phyloP scores from a whole-genome alignment of 176 grass and related monocot genomes.

The Cenchrus americanus region DNA sequence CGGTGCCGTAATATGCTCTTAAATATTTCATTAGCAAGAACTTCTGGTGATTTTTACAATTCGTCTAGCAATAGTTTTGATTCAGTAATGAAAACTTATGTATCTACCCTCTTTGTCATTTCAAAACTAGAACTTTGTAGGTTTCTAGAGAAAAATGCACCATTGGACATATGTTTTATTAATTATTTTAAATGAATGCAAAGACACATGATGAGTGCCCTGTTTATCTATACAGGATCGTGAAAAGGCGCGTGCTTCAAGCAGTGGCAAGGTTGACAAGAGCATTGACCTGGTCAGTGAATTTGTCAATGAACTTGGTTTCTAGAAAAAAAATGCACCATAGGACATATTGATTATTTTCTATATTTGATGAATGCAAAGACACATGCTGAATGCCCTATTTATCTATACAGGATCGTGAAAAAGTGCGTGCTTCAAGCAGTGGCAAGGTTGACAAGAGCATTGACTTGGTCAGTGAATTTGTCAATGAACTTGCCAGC shows the following conservation, averaged over 20 bases:
- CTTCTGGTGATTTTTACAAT: conserved; percentile 2
- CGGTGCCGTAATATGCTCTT: background rate
- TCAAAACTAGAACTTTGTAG: background rate
- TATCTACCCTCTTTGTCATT: conserved; percentile 1
- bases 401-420: conserved; percentile 36
- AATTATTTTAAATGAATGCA: too few relatives aligned
- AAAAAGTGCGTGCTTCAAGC: background rate
- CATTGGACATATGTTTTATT: too few relatives aligned
- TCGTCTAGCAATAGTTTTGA: background rate
- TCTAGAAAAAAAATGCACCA: background rate
- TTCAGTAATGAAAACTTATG: background rate
- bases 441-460: conserved; percentile 11
- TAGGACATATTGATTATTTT: background rate
- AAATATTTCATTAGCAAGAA: conserved; percentile 5
- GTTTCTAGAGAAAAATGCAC: too few relatives aligned
- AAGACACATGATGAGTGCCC: background rate
- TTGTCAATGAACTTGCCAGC: conserved; percentile 41
- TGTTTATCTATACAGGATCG: conserved; percentile 34
- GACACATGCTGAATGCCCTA: conserved; percentile 8
- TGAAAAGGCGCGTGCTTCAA: conserved; percentile 11
- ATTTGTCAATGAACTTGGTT: conserved; percentile 39
- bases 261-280: conserved; percentile 2
- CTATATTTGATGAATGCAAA: background rate
- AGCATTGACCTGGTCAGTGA: conserved; percentile 20
- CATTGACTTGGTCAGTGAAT: conserved; percentile 18